Conservation (phyloP, 2,329 filamentous ascomycete species). For the Paecilomyces fulvus region DNA sequence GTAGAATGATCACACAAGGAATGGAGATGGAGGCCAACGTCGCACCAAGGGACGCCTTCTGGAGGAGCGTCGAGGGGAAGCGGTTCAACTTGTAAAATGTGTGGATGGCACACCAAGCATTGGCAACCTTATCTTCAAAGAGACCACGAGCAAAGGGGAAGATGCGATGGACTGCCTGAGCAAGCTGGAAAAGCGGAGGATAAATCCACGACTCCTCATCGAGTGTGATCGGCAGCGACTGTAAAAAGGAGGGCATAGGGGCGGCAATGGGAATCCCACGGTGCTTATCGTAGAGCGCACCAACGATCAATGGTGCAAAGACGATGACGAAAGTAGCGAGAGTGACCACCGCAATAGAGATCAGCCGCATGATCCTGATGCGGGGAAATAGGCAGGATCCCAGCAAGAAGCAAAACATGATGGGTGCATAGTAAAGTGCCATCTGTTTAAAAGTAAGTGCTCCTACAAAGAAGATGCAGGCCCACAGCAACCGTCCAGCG, state of each 20-base stretch:
- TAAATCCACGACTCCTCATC: slow-evolving; percentile 63
- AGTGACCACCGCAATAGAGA: slow-evolving; percentile 69
- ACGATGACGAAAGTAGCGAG: slow-evolving; percentile 64
- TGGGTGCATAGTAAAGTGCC: slow-evolving; percentile 94
- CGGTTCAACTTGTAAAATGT: slow-evolving; percentile 77
- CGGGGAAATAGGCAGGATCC: slow-evolving; percentile 75
- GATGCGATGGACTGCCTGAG: slow-evolving; percentile 81
- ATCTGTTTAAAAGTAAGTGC: slow-evolving; percentile 99
- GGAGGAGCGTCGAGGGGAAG: slow-evolving; percentile 63
- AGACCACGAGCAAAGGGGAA: slow-evolving; percentile 94
- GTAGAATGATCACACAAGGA: slow-evolving; percentile 69
- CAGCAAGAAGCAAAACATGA: slow-evolving; percentile 83
- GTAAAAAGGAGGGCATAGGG: slow-evolving; percentile 54
- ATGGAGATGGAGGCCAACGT: slow-evolving; percentile 71
- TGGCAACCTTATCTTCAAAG: slow-evolving; percentile 98
- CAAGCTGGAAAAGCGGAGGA: slow-evolving; percentile 65
- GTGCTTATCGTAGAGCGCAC: slow-evolving; percentile 60
- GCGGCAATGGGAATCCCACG: slow-evolving; percentile 55
- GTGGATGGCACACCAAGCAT: slow-evolving; percentile 93
- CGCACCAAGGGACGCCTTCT: slow-evolving; percentile 63
- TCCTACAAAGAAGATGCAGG: slow-evolving; percentile 85
- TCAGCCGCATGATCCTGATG: slow-evolving; percentile 57
- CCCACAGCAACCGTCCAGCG: slow-evolving; percentile 76
- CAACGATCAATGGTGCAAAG: slow-evolving; percentile 65
- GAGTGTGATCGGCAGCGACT: slow-evolving; percentile 49